phyloP scores from a whole-genome alignment of 164 flowering plant genomes.

The Macadamia integrifolia region DNA sequence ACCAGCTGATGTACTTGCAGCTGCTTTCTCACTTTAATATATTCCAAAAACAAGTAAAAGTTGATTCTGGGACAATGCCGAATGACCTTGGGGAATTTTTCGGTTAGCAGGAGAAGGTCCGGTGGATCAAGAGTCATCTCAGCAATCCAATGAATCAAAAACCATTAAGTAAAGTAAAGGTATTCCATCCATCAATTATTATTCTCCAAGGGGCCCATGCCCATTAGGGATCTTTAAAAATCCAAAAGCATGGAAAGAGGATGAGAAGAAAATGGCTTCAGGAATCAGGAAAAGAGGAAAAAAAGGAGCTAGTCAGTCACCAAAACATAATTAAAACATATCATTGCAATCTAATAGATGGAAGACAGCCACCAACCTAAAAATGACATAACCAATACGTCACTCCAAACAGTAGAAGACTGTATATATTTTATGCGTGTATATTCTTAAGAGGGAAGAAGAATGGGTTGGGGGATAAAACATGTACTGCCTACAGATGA shows the following conservation, averaged over 20 bases:
- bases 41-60: constrained; percentile 60
- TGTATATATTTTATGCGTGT: too few species aligned
- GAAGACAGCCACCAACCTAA: constrained; percentile 8
- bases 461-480: too few species aligned
- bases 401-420: neutral
- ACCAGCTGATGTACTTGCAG: constrained; percentile 62
- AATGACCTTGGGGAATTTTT: constrained; percentile 26
- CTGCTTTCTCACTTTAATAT: constrained; percentile 59
- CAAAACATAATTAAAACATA: constrained; percentile 22
- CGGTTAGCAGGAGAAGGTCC: constrained; percentile 48
- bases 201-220: constrained; percentile 41
- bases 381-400: constrained; percentile 33
- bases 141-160: constrained; percentile 15
- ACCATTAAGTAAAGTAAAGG: constrained; percentile 23
- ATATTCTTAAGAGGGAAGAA: too few species aligned
- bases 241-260: constrained; percentile 37
- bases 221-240: constrained; percentile 43
- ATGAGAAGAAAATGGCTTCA: constrained; percentile 47
- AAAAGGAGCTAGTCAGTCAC: constrained; percentile 47
- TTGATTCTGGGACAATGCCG: constrained; percentile 71
- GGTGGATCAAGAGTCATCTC: constrained; percentile 51
- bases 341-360: constrained; percentile 14
- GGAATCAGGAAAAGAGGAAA: constrained; percentile 53
- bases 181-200: constrained; percentile 39
- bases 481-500: too few species aligned